A percentile compares a stretch with the other conserved stretches of the same genome.
phyloP scores from a whole-genome alignment of 2,329 filamentous ascomycete species.

The Beauveria australis region DNA sequence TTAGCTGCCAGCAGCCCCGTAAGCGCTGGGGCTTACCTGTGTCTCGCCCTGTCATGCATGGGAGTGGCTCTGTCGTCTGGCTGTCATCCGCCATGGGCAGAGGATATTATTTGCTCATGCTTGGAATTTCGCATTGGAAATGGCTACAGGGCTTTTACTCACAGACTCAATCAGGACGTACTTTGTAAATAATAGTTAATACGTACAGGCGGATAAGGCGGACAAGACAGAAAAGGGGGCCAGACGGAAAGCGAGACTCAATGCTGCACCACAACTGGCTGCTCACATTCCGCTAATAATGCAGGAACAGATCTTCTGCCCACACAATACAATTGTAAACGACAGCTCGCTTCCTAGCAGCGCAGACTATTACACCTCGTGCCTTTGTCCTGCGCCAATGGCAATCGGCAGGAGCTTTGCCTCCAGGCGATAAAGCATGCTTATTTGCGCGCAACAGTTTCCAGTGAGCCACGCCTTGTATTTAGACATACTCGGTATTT shows the following conservation, averaged over 20 bases:
- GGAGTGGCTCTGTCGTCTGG: background rate
- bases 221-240: background rate
- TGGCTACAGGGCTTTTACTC: no score
- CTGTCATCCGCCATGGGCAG: background rate
- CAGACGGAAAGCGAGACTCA: background rate
- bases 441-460: background rate
- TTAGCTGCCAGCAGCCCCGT: background rate
- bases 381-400: background rate
- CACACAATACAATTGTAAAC: conserved; percentile 9
- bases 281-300: conserved; percentile 13
- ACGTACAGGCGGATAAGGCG: background rate
- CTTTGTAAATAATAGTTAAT: no score
- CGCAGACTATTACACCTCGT: background rate
- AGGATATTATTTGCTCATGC: no score
- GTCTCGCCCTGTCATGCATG: background rate
- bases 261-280: background rate
- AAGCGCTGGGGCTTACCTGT: background rate
- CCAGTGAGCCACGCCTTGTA: no score
- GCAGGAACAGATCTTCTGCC: conserved; percentile 14
- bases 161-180: no score
- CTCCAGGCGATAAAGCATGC: background rate
- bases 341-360: conserved; percentile 4
- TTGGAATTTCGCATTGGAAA: no score
- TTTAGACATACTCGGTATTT: no score
- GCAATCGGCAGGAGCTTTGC: background rate